Evolutionary conservation across 2,329 filamentous ascomycete species (phyloP), one percentile per base, ranked within the genome.

Genomic region (Penicillium frequentans): DNA sequence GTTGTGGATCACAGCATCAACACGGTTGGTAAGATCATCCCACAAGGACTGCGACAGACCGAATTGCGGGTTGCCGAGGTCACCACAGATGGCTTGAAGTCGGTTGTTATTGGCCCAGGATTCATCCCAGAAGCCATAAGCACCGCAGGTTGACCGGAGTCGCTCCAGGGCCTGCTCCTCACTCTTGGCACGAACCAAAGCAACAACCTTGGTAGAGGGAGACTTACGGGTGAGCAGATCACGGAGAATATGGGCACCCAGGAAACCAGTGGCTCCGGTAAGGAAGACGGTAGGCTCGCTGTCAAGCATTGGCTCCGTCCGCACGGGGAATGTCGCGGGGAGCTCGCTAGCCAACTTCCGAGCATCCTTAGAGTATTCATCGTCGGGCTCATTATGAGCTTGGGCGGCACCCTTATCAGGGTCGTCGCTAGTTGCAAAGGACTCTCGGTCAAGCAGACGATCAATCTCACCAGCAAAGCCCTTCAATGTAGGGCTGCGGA

Each of bases 251-350:
- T 92, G 96, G 0, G 90, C 84, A 27, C 93, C 93, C 21, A 97
- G 76, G 79, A 97, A 97, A 2, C 93, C 93, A 5, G 93, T 97
- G 4, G 90, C 91, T 44, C 93, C 92, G 3, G 93, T 97, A 5
- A 97, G 77, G 73, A 97, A 90, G 11, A 95, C 81, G 0, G 88
- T 91, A 3, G 80, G 75, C 37, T 70, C 70, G 8, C 63, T 63
- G 27, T 69, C 60, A 14, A 75, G 68, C 33, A 79, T 66, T 42
- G 61, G 67, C 47, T 59, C 77, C 57, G 56, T 74, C 59, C 60
- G 73, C 1, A 62, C 56, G 31, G 70, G 68, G 64, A 77, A 81
- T 14, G 64, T 68, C 37, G 64, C 61, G 1, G 86, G 82, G 13
- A 90, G 75, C 33, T 79, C 70, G 14, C 73, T 72, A 14, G 76